Evolutionary conservation across 2,329 filamentous ascomycete species (phyloP).

Genomic region (Aspergillus piperis): DNA sequence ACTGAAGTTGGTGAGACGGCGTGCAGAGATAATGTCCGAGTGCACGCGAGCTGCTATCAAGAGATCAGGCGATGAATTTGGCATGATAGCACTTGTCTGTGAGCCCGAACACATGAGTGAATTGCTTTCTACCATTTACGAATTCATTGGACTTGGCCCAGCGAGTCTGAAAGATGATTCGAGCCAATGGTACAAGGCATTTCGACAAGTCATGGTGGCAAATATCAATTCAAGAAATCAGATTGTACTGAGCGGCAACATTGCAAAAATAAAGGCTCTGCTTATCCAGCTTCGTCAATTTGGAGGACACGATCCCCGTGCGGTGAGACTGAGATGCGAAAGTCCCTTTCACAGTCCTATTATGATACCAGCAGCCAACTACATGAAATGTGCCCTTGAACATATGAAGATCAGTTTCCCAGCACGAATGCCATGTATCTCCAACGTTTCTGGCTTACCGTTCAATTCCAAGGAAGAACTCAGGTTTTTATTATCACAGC

Average conservation of each 20-base stretch:
- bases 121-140: conserved; percentile 72
- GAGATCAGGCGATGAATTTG: conserved; percentile 76
- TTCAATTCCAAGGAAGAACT: conserved; percentile 73
- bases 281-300: conserved; percentile 85
- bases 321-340: conserved; percentile 82
- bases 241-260: conserved; percentile 87
- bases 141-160: conserved; percentile 71
- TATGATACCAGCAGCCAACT: conserved; percentile 79
- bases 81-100: conserved; percentile 91
- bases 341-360: conserved; percentile 89
- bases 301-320: conserved; percentile 84
- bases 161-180: conserved; percentile 69
- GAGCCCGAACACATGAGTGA: conserved; percentile 73
- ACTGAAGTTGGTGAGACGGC: conserved; percentile 71
- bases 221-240: conserved; percentile 97
- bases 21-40: conserved; percentile 80
- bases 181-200: conserved; percentile 68
- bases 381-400: conserved; percentile 70
- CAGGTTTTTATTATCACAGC: conserved; percentile 74
- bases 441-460: conserved; percentile 80
- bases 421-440: conserved; percentile 73
- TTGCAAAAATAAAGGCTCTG: conserved; percentile 77
- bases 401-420: conserved; percentile 71
- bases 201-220: conserved; percentile 84
- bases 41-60: conserved; percentile 69